A percentile compares a stretch with the other conserved stretches of the same genome.
phyloP scores from a whole-genome alignment of 495 filamentous ascomycete genomes.

The Penicillium paxilli region DNA sequence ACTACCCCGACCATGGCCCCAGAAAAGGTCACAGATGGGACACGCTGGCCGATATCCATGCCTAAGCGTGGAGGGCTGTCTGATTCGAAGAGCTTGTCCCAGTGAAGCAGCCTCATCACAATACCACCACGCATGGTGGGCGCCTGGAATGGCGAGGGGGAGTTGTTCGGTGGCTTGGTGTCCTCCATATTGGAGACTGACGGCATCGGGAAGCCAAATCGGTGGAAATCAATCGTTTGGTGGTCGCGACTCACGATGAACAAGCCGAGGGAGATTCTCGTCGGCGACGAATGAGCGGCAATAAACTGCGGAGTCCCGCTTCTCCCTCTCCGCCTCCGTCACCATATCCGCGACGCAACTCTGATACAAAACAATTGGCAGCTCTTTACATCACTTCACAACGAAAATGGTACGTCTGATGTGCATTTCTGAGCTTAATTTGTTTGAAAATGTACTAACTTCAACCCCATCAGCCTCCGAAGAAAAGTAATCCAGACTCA shows the following conservation, averaged over 20 bases:
- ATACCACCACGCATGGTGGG: background rate
- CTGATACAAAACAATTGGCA: background rate
- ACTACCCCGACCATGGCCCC: constrained; percentile 64
- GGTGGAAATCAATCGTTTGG: background rate
- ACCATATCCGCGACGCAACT: background rate
- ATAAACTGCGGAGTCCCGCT: constrained; percentile 3
- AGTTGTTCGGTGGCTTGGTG: constrained; percentile 12
- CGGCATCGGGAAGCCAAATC: background rate
- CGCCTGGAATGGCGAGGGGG: background rate
- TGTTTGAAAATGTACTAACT: background rate
- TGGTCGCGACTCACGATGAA: background rate
- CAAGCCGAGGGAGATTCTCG: background rate
- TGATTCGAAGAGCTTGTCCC: constrained; percentile 46
- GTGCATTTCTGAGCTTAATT: background rate
- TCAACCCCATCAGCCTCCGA: constrained; percentile 12
- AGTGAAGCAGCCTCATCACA: constrained; percentile 33
- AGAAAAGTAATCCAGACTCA: constrained; percentile 32
- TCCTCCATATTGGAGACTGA: constrained; percentile 27
- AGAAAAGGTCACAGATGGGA: constrained; percentile 58
- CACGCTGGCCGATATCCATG: constrained; percentile 61
- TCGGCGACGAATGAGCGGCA: constrained; percentile 1
- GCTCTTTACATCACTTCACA: background rate
- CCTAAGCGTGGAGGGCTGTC: constrained; percentile 58
- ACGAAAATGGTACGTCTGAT: constrained; percentile 20
- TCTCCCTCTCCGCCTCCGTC: constrained; percentile 21